A percentile compares a stretch with the other conserved stretches of the same genome.
phyloP scores from a whole-genome alignment of 768 basidiomycete species.

The Crepidotus variabilis region DNA sequence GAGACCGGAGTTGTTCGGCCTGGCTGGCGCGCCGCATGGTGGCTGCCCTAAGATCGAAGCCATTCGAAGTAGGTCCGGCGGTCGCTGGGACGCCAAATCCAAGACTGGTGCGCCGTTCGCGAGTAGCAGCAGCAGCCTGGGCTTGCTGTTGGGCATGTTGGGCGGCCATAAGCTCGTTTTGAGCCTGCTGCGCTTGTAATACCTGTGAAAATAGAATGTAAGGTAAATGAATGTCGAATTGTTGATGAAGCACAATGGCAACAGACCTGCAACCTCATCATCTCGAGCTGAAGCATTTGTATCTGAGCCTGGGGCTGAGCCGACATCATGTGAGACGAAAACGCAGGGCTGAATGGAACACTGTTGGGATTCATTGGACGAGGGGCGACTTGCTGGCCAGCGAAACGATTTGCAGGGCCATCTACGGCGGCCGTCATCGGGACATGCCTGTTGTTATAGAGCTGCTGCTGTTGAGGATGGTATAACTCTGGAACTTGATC shows the following conservation, averaged over 20 bases:
- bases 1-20: constrained; percentile 61
- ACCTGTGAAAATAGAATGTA: constrained; percentile 35
- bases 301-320: constrained; percentile 56
- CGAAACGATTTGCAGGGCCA: constrained; percentile 60
- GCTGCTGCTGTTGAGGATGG: constrained; percentile 26
- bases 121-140: constrained; percentile 34
- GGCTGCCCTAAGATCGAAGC: constrained; percentile 63
- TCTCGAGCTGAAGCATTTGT: constrained; percentile 84
- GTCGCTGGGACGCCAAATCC: constrained; percentile 58
- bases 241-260: background rate
- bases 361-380: constrained; percentile 52
- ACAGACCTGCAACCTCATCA: constrained; percentile 75
- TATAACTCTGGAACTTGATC: constrained; percentile 61
- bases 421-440: constrained; percentile 76
- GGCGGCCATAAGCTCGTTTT: constrained; percentile 66
- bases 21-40: constrained; percentile 65
- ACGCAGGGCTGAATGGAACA: constrained; percentile 43
- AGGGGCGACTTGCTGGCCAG: constrained; percentile 52
- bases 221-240: constrained; percentile 5
- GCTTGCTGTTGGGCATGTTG: constrained; percentile 24
- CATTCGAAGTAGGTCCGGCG: constrained; percentile 63
- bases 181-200: constrained; percentile 72
- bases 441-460: constrained; percentile 48
- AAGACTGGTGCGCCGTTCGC: constrained; percentile 44
- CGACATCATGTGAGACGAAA: constrained; percentile 26